Conservation (phyloP, 179 eudicot genomes). For the Spinacia oleracea region DNA sequence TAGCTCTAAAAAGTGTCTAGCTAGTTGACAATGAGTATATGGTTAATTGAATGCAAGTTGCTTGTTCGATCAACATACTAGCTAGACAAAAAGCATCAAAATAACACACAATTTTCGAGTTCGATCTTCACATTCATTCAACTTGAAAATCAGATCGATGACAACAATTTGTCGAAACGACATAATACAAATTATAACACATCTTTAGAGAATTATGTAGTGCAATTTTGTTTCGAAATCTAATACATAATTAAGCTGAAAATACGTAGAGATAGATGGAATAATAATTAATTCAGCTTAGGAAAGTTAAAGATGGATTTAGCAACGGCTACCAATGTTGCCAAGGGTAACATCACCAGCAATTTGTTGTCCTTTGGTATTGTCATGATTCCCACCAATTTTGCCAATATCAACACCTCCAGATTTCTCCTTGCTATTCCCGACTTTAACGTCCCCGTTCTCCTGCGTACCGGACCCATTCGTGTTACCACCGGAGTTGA, state of each 20-base stretch:
- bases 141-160: neutral
- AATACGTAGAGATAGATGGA: no score
- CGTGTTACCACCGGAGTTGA: conserved; percentile 30
- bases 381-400: conserved; percentile 23
- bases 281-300: neutral
- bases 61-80: neutral
- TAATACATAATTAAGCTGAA: neutral
- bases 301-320: neutral
- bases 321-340: conserved; percentile 18
- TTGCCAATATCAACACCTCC: conserved; percentile 22
- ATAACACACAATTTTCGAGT: neutral
- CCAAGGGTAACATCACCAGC: conserved; percentile 26
- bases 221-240: neutral
- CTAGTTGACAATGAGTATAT: neutral
- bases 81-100: neutral
- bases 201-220: neutral
- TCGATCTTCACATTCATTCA: neutral
- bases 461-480: conserved; percentile 33
- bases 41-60: neutral
- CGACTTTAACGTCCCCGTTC: conserved; percentile 29
- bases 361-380: conserved; percentile 12
- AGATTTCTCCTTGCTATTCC: conserved; percentile 20
- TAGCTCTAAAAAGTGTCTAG: neutral
- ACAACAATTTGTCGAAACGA: neutral
- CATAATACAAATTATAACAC: neutral